Percentiles rank a stretch among this genome's conserved stretches.
These are phyloP conservation scores for Aureobasidium sp. DNA, from an alignment of 2,329 filamentous ascomycete genomes.

Conservation along the genomic window DNA sequence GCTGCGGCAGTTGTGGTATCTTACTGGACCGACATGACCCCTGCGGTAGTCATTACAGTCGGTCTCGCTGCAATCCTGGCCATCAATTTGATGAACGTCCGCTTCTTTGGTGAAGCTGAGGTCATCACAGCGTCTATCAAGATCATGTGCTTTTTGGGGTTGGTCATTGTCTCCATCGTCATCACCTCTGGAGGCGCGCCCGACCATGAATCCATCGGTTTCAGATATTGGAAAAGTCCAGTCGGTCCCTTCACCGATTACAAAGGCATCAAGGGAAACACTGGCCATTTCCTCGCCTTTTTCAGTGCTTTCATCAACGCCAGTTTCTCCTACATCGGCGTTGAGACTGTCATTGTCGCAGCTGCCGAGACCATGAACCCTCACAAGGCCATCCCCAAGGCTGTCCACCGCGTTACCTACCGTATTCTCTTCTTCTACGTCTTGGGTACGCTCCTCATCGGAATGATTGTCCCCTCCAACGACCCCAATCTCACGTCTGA, in stretches of 20 bases:
- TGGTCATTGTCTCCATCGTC: conserved; percentile 30
- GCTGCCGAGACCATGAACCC: conserved; percentile 48
- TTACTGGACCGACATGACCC: conserved; percentile 20
- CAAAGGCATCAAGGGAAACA: conserved; percentile 23
- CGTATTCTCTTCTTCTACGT: conserved; percentile 50
- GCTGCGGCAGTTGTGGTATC: conserved; percentile 20
- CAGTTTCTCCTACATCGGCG: conserved; percentile 44
- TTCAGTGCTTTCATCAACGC: conserved; percentile 27
- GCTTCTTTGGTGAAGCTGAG: conserved; percentile 18
- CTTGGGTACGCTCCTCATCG: conserved; percentile 47
- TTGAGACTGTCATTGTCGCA: conserved; percentile 46
- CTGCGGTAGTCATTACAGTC: conserved; percentile 17
- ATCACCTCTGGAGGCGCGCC: conserved; percentile 34
- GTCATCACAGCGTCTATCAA: conserved; percentile 24
- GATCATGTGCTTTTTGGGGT: conserved; percentile 29
- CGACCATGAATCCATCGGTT: conserved; percentile 24
- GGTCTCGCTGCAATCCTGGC: conserved; percentile 17
- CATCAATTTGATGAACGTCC: conserved; percentile 20
- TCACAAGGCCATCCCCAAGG: conserved; percentile 42
- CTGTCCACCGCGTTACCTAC: conserved; percentile 43
- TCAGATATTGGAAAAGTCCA: conserved; percentile 19
- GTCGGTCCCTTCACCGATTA: conserved; percentile 23
- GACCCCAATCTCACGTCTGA: conserved; percentile 43
- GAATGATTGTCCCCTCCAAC: conserved; percentile 49
- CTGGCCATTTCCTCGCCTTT: conserved; percentile 25